Evolutionary conservation across 2,329 filamentous ascomycete genomes (phyloP), one percentile per base, ranked within the genome.

Genomic region (Fusarium piperis): DNA sequence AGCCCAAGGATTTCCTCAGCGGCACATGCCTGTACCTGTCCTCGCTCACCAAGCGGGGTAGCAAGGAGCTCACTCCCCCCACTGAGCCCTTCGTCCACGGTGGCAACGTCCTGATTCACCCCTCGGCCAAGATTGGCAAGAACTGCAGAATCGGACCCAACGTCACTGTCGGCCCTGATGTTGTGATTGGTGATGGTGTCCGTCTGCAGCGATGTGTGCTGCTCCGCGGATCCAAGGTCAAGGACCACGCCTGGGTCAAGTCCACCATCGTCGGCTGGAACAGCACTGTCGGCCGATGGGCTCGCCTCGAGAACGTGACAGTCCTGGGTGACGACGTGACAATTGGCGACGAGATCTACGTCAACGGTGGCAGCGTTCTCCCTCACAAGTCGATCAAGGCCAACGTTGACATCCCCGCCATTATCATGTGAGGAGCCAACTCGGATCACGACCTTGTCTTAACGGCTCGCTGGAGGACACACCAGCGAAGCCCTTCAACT

Each of bases 191-290:
- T 62, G 95, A 99, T 74, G 96, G 95, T 80, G 96, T 98, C 44
- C 91, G 95, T 76, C 89, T 99, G 74, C 95, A 98, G 85, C 92
- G 96, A 77, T 97, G 93, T 79, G 96, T 98, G 26, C 85, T 99
- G 63, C 88, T 99, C 73, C 89, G 92, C 70, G 93, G 94, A 78
- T 94, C 92, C 84, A 97, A 97, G 86, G 92, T 98, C 84, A 98
- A 98, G 89, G 96, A 99, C 81, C 95, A 99, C 82, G 96, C 96
- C 53, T 98, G 95, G 95, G 90, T 99, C 83, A 98, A 98, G 91
- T 97, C 93, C 81, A 96, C 95, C 78, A 98, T 99, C 81, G 94
- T 98, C 59, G 95, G 95, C 79, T 99, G 95, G 95, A 97, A 98
- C 89, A 97, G 94, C 86, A 93, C 91, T 36, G 94, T 99, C 64